Evolutionary conservation across 805 yeast genomes (phyloP).

Genomic region (Wickerhamiella cacticola): DNA sequence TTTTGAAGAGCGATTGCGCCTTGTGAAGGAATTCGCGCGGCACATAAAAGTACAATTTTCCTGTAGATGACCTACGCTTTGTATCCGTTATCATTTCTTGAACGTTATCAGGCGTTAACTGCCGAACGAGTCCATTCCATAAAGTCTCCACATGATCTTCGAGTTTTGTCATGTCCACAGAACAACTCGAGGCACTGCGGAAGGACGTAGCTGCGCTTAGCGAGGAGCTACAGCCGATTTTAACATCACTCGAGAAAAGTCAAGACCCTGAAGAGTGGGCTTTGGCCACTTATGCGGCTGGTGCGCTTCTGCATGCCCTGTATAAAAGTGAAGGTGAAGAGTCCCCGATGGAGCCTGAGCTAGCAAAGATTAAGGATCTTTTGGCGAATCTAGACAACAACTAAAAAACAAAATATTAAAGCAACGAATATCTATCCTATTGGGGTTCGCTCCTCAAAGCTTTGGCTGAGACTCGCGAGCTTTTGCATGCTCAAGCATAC

Average conservation of each 20-base stretch:
- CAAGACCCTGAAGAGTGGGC: conserved; percentile 12
- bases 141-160: conserved; percentile 7
- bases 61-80: conserved; percentile 9
- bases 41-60: conserved; percentile 6
- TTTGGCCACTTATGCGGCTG: conserved; percentile 6
- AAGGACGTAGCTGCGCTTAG: not conserved
- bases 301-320: conserved; percentile 7
- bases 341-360: conserved; percentile 4
- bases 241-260: not conserved
- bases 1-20: conserved; percentile 23
- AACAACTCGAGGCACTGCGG: not conserved
- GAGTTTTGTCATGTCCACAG: not conserved
- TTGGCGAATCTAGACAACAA: not conserved
- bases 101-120: conserved; percentile 13
- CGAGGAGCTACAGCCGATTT: not conserved
- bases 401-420: no score
- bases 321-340: conserved; percentile 9
- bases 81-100: conserved; percentile 14
- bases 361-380: conserved; percentile 2
- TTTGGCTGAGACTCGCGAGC: not conserved
- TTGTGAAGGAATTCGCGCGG: conserved; percentile 18
- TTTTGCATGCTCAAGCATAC: not conserved
- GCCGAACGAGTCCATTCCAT: conserved; percentile 18
- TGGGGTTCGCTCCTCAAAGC: not conserved
- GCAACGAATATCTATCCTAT: no score